These are phyloP conservation scores for Begonia masoniana DNA, from an alignment of 306 rosid species.

Conservation along the genomic window DNA sequence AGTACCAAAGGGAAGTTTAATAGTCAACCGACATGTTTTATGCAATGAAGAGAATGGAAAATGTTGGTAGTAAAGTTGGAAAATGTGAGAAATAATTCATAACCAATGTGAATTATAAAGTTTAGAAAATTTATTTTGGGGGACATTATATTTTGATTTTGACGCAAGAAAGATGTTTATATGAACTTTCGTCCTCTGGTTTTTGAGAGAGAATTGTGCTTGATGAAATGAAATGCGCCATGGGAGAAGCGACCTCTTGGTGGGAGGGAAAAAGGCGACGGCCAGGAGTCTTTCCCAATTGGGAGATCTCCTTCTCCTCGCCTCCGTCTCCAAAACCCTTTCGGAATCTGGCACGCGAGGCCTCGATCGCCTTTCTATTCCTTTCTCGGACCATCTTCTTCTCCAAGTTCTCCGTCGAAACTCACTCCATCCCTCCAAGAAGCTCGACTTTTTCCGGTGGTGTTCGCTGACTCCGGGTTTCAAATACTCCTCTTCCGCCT, in stretches of 20 bases:
- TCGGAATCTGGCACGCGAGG: conserved; percentile 38
- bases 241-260: conserved; percentile 21
- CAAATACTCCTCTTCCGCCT: conserved; percentile 23
- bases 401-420: conserved; percentile 38
- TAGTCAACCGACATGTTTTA: too few species aligned
- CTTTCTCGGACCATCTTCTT: conserved; percentile 40
- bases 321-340: conserved; percentile 48
- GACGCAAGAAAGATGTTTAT: too few species aligned
- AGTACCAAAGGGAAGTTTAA: too few species aligned
- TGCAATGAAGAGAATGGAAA: too few species aligned
- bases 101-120: too few species aligned
- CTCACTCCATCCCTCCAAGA: conserved; percentile 43
- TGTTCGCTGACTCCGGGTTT: conserved; percentile 19
- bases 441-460: conserved; percentile 60
- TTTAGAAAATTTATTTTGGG: too few species aligned
- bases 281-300: conserved; percentile 14
- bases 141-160: too few species aligned
- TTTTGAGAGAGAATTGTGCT: too few species aligned
- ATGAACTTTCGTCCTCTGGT: too few species aligned
- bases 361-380: conserved; percentile 29
- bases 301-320: conserved; percentile 38
- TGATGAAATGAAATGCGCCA: conserved; percentile 21
- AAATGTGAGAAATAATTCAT: too few species aligned
- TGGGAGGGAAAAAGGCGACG: conserved; percentile 7
- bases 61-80: too few species aligned